These are phyloP conservation scores for Leccinum pellstonianum DNA, from an alignment of 768 basidiomycete genomes.

Conservation along the genomic window DNA sequence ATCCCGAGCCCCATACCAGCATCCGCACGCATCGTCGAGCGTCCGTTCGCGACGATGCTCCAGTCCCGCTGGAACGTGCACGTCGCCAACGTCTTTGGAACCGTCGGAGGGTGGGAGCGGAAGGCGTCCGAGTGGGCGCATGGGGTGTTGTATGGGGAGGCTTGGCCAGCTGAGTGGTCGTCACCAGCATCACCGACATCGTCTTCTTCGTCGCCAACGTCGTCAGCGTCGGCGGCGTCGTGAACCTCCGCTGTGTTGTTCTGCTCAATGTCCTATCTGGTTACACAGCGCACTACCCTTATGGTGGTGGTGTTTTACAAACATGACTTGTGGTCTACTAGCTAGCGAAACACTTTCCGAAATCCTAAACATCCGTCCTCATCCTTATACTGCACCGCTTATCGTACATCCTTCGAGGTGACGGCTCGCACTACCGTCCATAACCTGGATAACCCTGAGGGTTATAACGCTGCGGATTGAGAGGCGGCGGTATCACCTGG, in stretches of 20 bases:
- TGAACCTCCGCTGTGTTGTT: background rate
- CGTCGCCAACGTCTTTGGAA: slow-evolving; percentile 44
- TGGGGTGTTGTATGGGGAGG: slow-evolving; percentile 44
- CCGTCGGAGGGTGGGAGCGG: slow-evolving; percentile 46
- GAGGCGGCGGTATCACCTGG: slow-evolving; percentile 32
- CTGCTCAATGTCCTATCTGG: background rate
- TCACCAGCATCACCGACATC: background rate
- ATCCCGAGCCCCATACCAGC: slow-evolving; percentile 55
- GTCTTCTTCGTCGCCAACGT: background rate
- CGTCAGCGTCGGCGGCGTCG: background rate
- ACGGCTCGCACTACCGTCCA: slow-evolving; percentile 18
- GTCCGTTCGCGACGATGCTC: slow-evolving; percentile 46
- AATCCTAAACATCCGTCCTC: background rate
- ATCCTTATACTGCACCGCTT: background rate
- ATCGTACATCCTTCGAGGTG: background rate
- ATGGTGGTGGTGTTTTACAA: background rate
- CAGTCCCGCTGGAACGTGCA: slow-evolving; percentile 31
- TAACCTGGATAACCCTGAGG: slow-evolving; percentile 33
- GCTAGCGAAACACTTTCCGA: background rate
- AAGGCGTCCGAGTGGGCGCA: slow-evolving; percentile 47
- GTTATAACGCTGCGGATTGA: slow-evolving; percentile 33
- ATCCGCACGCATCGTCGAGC: slow-evolving; percentile 48
- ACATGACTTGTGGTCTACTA: background rate
- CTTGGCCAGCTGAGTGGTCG: background rate
- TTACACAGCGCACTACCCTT: background rate